Evolutionary conservation across 371 early-diverging fungal genomes (phyloP).

Genomic region (Circinella umbellata): DNA sequence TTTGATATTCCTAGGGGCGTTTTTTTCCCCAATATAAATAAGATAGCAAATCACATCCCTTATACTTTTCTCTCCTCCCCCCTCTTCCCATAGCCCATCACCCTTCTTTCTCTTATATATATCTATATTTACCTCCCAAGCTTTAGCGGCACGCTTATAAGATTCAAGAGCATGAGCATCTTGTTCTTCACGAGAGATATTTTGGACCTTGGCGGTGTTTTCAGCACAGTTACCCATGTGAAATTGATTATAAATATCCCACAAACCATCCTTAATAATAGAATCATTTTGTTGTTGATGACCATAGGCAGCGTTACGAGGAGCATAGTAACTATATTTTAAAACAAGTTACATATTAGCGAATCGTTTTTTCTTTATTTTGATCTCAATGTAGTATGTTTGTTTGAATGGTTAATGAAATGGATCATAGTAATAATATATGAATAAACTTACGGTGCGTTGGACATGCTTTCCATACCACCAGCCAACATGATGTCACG

Average conservation of each 20-base stretch:
- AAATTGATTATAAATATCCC: conserved; percentile 90
- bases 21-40: no score
- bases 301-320: conserved; percentile 78
- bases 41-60: no score
- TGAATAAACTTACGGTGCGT: conserved; percentile 71
- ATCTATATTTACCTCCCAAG: conserved; percentile 59
- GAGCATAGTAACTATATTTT: conserved; percentile 61
- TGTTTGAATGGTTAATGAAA: no score
- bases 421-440: background rate
- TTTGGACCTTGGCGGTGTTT: conserved; percentile 83
- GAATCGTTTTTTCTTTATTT: no score
- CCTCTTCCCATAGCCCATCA: no score
- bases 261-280: conserved; percentile 94
- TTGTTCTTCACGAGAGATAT: conserved; percentile 84
- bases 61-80: no score
- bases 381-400: no score
- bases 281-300: conserved; percentile 84
- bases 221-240: conserved; percentile 95
- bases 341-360: no score
- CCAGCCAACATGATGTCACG: conserved; percentile 83
- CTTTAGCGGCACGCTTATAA: conserved; percentile 87
- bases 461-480: conserved; percentile 97
- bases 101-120: background rate
- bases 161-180: conserved; percentile 89
- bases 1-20: background rate